phyloP scores from a whole-genome alignment of 2,329 filamentous ascomycete species.

The Xylariales sp. region DNA sequence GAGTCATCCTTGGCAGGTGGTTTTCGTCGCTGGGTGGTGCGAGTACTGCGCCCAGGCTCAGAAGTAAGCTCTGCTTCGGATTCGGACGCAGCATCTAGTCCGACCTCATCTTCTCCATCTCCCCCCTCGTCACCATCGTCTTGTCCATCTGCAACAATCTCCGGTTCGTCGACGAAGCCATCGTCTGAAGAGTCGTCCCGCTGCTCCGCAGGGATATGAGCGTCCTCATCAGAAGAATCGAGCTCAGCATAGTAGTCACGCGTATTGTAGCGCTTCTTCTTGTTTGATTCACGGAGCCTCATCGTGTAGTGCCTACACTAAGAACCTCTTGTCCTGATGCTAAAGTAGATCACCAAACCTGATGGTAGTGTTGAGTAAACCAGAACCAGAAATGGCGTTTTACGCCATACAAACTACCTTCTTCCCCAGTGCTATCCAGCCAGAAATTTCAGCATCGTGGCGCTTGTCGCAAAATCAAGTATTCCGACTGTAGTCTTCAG shows the following conservation, averaged over 20 bases:
- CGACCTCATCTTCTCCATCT: conserved; percentile 5
- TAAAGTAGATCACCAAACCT: no score
- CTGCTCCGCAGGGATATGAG: background rate
- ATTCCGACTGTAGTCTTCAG: no score
- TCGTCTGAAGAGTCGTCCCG: conserved; percentile 17
- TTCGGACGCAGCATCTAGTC: conserved; percentile 1
- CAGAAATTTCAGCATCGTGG: no score
- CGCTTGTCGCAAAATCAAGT: no score
- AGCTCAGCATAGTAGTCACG: conserved; percentile 12
- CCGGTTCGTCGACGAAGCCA: conserved; percentile 19
- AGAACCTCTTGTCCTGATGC: no score
- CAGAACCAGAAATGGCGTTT: no score
- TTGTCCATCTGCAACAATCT: no score
- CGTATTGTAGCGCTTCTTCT: conserved; percentile 17
- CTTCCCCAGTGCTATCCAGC: no score
- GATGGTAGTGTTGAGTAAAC: no score
- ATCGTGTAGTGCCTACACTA: no score
- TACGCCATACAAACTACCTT: no score
- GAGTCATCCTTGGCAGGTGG: conserved; percentile 10
- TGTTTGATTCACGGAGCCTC: conserved; percentile 24
- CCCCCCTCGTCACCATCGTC: conserved; percentile 1
- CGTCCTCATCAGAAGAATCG: conserved; percentile 19
- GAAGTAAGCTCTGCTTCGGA: background rate
- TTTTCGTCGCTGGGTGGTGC: background rate
- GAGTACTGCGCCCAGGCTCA: background rate